These are phyloP conservation scores for Piloderma croceum DNA, from an alignment of 768 basidiomycete species.

Conservation along the genomic window DNA sequence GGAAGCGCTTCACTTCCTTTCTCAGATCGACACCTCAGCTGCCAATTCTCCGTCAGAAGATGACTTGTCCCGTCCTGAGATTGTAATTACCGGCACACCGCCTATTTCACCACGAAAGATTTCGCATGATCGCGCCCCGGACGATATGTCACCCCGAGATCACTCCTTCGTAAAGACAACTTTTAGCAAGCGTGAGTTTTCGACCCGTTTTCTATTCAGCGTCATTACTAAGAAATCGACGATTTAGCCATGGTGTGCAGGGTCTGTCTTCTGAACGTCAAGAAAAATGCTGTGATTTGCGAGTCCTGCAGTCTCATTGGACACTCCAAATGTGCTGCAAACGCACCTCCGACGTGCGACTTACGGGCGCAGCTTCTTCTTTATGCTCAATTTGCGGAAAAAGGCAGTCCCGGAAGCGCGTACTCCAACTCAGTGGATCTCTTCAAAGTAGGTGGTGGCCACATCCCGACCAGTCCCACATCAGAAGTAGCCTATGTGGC, in stretches of 20 bases:
- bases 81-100: conserved; percentile 30
- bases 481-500: conserved; percentile 54
- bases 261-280: conserved; percentile 73
- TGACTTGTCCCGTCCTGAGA: conserved; percentile 31
- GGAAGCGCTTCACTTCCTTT: conserved; percentile 51
- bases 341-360: conserved; percentile 78
- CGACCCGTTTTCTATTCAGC: conserved; percentile 3
- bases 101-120: conserved; percentile 22
- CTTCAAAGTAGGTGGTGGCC: conserved; percentile 26
- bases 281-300: conserved; percentile 85
- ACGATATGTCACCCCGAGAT: conserved; percentile 53
- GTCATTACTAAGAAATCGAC: conserved; percentile 2
- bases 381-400: conserved; percentile 75
- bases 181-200: conserved; percentile 79
- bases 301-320: conserved; percentile 85
- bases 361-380: conserved; percentile 73
- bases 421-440: conserved; percentile 51
- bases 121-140: conserved; percentile 33
- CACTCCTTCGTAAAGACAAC: conserved; percentile 90
- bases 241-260: conserved; percentile 76
- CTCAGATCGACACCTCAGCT: conserved; percentile 40
- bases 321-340: conserved; percentile 69
- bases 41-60: conserved; percentile 37
- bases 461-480: conserved; percentile 38
- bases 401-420: conserved; percentile 47